phyloP scores from a whole-genome alignment of 2,329 filamentous ascomycete genomes.

The Emmonsiellopsis sp. region DNA sequence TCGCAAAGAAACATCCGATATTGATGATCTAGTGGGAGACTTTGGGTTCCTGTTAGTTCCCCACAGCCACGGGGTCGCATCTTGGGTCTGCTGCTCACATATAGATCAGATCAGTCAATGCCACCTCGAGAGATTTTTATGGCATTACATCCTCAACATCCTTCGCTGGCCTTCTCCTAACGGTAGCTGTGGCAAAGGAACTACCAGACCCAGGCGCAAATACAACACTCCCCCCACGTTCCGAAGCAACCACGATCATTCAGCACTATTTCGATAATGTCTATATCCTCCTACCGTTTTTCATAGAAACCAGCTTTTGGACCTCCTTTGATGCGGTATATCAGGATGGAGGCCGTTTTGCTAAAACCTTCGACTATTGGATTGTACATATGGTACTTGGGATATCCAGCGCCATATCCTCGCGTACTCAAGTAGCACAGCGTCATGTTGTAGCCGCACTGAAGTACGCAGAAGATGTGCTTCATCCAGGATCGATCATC shows the following conservation, averaged over 20 bases:
- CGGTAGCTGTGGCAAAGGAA: slow-evolving; percentile 66
- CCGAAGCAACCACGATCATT: slow-evolving; percentile 58
- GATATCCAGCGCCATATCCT: slow-evolving; percentile 66
- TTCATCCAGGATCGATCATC: slow-evolving; percentile 72
- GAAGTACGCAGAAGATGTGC: slow-evolving; percentile 67
- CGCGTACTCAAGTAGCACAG: slow-evolving; percentile 54
- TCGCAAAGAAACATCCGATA: slow-evolving; percentile 66
- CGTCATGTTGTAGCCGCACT: slow-evolving; percentile 58
- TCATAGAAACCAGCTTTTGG: slow-evolving; percentile 69
- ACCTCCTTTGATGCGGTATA: slow-evolving; percentile 75
- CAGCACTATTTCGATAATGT: slow-evolving; percentile 80
- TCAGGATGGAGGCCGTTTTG: slow-evolving; percentile 53
- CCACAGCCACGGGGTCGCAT: background rate
- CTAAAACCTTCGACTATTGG: slow-evolving; percentile 66
- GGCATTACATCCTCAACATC: slow-evolving; percentile 82
- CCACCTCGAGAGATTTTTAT: slow-evolving; percentile 88
- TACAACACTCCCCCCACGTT: slow-evolving; percentile 61
- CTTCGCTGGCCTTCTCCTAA: slow-evolving; percentile 78
- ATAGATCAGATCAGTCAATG: slow-evolving; percentile 68
- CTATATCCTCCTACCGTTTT: slow-evolving; percentile 70
- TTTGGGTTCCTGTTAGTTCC: slow-evolving; percentile 75
- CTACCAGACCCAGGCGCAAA: slow-evolving; percentile 48
- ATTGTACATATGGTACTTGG: slow-evolving; percentile 83
- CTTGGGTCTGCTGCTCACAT: slow-evolving; percentile 8
- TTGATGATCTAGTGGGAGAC: slow-evolving; percentile 85